Evolutionary conservation across 2,329 filamentous ascomycete species (phyloP), one percentile per base, ranked within the genome.

Genomic region (Penicillium sp.): DNA sequence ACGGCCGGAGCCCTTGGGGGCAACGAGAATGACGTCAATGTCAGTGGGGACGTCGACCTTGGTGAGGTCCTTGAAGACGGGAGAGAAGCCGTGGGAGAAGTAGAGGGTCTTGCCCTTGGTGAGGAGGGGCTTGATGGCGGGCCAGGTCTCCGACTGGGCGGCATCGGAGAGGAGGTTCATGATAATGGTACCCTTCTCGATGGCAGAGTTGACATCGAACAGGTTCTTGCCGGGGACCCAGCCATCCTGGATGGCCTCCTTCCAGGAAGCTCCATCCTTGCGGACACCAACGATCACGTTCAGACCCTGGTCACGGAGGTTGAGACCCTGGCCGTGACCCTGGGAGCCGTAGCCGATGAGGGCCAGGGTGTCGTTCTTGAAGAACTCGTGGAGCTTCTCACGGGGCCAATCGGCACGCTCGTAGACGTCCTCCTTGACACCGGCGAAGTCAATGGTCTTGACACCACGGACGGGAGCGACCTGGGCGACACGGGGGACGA

Each of bases 81-180:
- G 94, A 60, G 94, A 97, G 89, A 99, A 99, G 73, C 94, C 94
- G 86, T 99, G 94, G 67, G 94, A 97, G 86, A 99, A 99, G 88
- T 99, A 99, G 68, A 99, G 90, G 57, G 94, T 99, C 93, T 99
- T 99, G 82, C 90, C 94, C 89, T 97, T 93, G 79, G 88, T 92
- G 72, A 99, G 83, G 81, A 95, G 89, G 73, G 94, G 94, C 88
- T 96, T 97, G 80, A 99, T 94, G 68, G 86, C 82, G 71, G 94
- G 92, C 94, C 94, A 99, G 61, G 94, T 99, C 88, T 97, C 94
- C 71, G 86, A 91, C 85, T 99, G 94, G 68, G 94, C 94, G 70
- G 94, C 94, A 76, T 99, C 94, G 75, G 85, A 90, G 79, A 99
- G 90, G 67, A 99, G 84, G 87, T 99, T 99, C 94, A 99, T 99